Conservation (phyloP, 1,284 basidiomycete species). For the Moniliophthora roreri region DNA sequence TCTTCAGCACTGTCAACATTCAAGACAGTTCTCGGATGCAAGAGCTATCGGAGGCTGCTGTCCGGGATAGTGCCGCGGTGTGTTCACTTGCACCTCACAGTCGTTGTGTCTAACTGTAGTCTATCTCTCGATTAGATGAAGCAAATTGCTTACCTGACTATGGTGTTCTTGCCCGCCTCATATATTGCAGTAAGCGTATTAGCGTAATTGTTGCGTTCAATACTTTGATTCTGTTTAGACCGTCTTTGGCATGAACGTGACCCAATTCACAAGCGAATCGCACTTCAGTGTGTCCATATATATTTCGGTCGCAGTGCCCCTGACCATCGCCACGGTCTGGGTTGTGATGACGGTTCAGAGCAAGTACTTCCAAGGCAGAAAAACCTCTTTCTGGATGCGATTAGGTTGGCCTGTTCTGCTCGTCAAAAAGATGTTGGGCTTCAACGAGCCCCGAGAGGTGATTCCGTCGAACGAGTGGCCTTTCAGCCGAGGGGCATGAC, state of each 20-base stretch:
- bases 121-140: slow-evolving; percentile 28
- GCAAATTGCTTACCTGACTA: slow-evolving; percentile 37
- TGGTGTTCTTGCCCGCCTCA: slow-evolving; percentile 36
- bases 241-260: slow-evolving; percentile 44
- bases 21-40: slow-evolving; percentile 37
- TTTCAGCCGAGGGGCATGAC: too few relatives aligned
- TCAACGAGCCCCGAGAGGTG: too few relatives aligned
- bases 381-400: slow-evolving; percentile 16
- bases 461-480: too few relatives aligned
- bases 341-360: slow-evolving; percentile 40
- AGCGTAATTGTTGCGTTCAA: slow-evolving; percentile 1
- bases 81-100: too few relatives aligned
- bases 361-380: slow-evolving; percentile 22
- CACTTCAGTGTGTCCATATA: slow-evolving; percentile 32
- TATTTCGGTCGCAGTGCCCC: slow-evolving; percentile 30
- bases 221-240: slow-evolving; percentile 18
- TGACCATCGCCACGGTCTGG: slow-evolving; percentile 39
- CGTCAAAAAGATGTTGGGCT: neutral
- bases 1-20: slow-evolving; percentile 45
- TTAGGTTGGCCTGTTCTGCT: slow-evolving; percentile 16
- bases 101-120: too few relatives aligned
- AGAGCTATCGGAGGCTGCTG: slow-evolving; percentile 32
- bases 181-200: slow-evolving; percentile 30
- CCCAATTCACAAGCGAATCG: slow-evolving; percentile 29
- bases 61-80: slow-evolving; percentile 26